Percentiles rank a stretch among this genome's conserved stretches.
These are phyloP conservation scores for Chlorella vulgaris DNA, from an alignment of 139 green algal species.

Conservation along the genomic window DNA sequence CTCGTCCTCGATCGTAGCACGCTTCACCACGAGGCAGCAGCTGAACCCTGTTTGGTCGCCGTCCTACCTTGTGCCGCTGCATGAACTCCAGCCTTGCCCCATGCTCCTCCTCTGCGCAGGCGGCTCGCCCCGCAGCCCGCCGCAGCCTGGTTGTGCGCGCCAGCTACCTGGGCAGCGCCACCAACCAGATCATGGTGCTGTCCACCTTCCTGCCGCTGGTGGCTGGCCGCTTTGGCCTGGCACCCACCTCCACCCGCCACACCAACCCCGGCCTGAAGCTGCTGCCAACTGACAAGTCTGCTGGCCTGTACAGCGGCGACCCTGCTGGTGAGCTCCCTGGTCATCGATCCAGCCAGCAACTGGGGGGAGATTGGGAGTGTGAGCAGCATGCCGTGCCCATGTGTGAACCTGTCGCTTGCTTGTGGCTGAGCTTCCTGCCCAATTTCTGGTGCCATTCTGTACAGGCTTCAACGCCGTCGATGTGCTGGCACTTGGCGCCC, in stretches of 20 bases:
- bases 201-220: slow-evolving; percentile 78
- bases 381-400: not conserved
- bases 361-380: not conserved
- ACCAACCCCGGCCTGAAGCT: slow-evolving; percentile 85
- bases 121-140: slow-evolving; percentile 9
- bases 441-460: not conserved
- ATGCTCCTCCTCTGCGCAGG: not conserved
- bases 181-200: slow-evolving; percentile 93
- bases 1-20: no score
- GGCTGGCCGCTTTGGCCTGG: slow-evolving; percentile 91
- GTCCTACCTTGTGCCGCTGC: no score
- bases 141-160: slow-evolving; percentile 61
- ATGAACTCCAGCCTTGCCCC: not conserved
- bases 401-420: not conserved
- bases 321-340: slow-evolving; percentile 57
- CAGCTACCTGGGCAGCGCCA: slow-evolving; percentile 75
- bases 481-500: slow-evolving; percentile 80
- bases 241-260: slow-evolving; percentile 81
- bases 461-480: slow-evolving; percentile 92
- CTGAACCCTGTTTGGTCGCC: no score
- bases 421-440: no score
- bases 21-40: no score
- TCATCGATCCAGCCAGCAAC: not conserved
- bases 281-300: slow-evolving; percentile 61
- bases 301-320: slow-evolving; percentile 75